phyloP scores from a whole-genome alignment of 1,284 basidiomycete genomes.

The Irpex sp. region DNA sequence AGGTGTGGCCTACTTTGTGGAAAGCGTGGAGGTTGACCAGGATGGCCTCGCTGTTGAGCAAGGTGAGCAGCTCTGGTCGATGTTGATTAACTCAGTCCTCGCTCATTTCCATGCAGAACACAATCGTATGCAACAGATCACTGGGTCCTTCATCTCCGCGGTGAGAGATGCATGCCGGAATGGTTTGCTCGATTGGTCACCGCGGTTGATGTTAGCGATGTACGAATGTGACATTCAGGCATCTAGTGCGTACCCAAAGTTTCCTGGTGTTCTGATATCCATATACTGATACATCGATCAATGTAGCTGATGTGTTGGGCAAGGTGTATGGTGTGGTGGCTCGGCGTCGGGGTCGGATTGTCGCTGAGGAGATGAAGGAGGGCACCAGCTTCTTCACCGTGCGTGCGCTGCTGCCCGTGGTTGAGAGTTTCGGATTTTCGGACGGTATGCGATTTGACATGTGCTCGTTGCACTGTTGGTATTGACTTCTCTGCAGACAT shows the following conservation, averaged over 20 bases:
- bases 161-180: conserved; percentile 88
- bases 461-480: not conserved
- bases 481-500: conserved; percentile 64
- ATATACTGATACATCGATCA: conserved; percentile 3
- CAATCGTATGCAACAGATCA: conserved; percentile 56
- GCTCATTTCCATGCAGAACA: conserved; percentile 13
- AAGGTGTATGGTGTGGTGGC: conserved; percentile 97
- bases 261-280: conserved; percentile 1
- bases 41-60: conserved; percentile 62
- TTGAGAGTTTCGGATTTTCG: conserved; percentile 97
- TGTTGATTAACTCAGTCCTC: not conserved
- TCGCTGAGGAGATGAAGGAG: conserved; percentile 98
- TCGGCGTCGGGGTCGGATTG: conserved; percentile 85
- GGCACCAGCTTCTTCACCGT: conserved; percentile 96
- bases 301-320: conserved; percentile 88
- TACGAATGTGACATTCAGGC: conserved; percentile 99
- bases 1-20: conserved; percentile 90
- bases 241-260: conserved; percentile 62
- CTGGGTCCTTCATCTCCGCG: conserved; percentile 86
- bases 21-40: conserved; percentile 65
- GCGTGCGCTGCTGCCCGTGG: conserved; percentile 88
- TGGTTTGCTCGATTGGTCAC: conserved; percentile 95
- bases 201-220: conserved; percentile 96
- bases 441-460: conserved; percentile 61
- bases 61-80: conserved; percentile 36